Base-by-base conservation (phyloP, 2,329 filamentous ascomycete species). In the Tolypocladium tundrense region DNA sequence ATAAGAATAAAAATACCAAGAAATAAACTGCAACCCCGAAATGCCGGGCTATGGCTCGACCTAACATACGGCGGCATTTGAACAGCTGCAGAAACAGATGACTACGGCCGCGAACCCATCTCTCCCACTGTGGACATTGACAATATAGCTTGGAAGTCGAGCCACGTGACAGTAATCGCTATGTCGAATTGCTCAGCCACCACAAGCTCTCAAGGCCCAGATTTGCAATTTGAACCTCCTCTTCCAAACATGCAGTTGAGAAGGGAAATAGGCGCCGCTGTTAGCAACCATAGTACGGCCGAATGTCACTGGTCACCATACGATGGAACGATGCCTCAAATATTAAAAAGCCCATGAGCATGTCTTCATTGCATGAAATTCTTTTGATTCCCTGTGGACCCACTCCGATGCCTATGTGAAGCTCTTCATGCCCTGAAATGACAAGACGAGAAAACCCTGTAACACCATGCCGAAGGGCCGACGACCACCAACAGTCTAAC, bases 371-470 rank as follows among this genome's bases (percentile, higher is more conserved):
- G 68, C 68, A 67, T 64, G 66, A 70, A 70, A 66, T 62, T 54
- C 66, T 67, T 65, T 70, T 68, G 60, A 70, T 72, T 72, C 70
- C 70, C 67, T 70, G 70, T 68, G 67, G 67, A 70, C 69, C 70
- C 69, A 64, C 68, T 66, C 70, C 68, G 68, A 71, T 71, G 69
- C 68, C 70, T 66, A 64, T 68, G 61, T 66, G 68, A 69, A 72
- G 69, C 67, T 72, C 68, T 68, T 72, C 63, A 68, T 69, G 67
- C 65, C 67, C 60, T 67, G 62, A 69, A 68, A 66, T 64, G 64
- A 68, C 68, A 69, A 70, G 66, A 69, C 61, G 67, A 69, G 67
- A 69, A 59, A 71, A 70, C 68, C 70, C 68, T 67, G 69, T 61
- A 73, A 73, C 70, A 73, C 71, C 70, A 69, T 69, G 65, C 68